phyloP scores from a whole-genome alignment of 2,329 filamentous ascomycete genomes.

The Clonostachys solani region DNA sequence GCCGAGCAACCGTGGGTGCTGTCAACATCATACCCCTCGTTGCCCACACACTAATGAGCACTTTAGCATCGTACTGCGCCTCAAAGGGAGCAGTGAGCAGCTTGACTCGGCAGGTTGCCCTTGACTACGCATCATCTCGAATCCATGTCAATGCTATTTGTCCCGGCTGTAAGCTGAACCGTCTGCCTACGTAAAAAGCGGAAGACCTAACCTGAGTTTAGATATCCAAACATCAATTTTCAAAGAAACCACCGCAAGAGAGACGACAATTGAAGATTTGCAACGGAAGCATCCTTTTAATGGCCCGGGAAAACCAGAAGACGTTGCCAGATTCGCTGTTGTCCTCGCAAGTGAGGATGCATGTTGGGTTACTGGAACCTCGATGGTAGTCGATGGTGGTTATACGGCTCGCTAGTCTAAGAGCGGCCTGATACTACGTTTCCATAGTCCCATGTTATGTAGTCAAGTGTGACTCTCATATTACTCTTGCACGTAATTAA shows the following conservation, averaged over 20 bases:
- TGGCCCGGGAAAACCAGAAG: conserved; percentile 16
- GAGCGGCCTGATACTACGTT: not conserved
- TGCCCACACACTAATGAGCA: not conserved
- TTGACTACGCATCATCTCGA: conserved; percentile 40
- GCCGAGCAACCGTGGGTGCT: conserved; percentile 12
- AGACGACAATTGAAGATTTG: conserved; percentile 9
- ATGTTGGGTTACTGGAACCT: conserved; percentile 33
- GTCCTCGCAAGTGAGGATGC: conserved; percentile 31
- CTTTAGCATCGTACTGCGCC: conserved; percentile 33
- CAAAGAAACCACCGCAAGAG: conserved; percentile 11
- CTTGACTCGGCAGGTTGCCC: conserved; percentile 39
- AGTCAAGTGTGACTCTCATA: too few relatives aligned
- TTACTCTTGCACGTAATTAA: too few relatives aligned
- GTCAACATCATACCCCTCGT: not conserved
- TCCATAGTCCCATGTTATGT: too few relatives aligned
- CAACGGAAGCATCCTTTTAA: conserved; percentile 14
- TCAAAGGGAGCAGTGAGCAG: conserved; percentile 45
- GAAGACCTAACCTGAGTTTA: not conserved
- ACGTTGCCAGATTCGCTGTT: conserved; percentile 22
- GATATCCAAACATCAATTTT: conserved; percentile 18
- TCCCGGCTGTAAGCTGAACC: conserved; percentile 32
- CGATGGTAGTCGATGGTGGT: conserved; percentile 32
- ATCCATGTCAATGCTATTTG: conserved; percentile 51
- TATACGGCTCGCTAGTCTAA: conserved; percentile 20
- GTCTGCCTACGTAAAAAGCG: too few relatives aligned